Percentiles rank a stretch among this genome's conserved stretches.
Evolutionary conservation across 305 asterid genomes (phyloP).

Genomic region (Striga hermonthica): DNA sequence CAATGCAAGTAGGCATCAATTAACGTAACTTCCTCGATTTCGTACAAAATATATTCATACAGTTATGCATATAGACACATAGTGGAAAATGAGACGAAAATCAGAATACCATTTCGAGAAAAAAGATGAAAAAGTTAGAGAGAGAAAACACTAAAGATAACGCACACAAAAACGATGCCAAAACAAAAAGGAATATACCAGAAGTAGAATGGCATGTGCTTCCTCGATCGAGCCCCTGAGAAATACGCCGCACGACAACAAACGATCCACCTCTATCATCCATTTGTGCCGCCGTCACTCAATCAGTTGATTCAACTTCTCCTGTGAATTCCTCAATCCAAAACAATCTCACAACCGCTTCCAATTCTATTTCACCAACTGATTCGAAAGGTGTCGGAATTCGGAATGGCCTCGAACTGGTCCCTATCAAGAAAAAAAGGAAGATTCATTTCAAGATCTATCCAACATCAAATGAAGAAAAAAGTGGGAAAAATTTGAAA

Average conservation of each 20-base stretch:
- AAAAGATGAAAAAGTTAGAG: constrained; percentile 10
- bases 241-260: constrained; percentile 90
- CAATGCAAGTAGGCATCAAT: constrained; percentile 44
- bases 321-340: constrained; percentile 27
- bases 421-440: constrained; percentile 27
- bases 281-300: constrained; percentile 38
- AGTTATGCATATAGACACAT: background rate
- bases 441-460: constrained; percentile 42
- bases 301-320: constrained; percentile 49
- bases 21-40: constrained; percentile 29
- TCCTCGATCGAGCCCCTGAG: constrained; percentile 88
- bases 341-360: background rate
- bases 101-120: constrained; percentile 23
- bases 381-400: constrained; percentile 26
- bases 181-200: constrained; percentile 42
- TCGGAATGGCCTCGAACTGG: constrained; percentile 29
- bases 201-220: constrained; percentile 72
- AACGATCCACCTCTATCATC: constrained; percentile 65
- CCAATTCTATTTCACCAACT: constrained; percentile 14
- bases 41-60: constrained; percentile 4
- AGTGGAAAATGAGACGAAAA: background rate
- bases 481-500: constrained; percentile 11
- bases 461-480: constrained; percentile 5
- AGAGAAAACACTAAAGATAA: background rate
- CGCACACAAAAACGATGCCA: background rate